Evolutionary conservation across 495 filamentous ascomycete genomes (phyloP), one percentile per base, ranked within the genome.

Genomic region (Rhizodiscina lignyota): DNA sequence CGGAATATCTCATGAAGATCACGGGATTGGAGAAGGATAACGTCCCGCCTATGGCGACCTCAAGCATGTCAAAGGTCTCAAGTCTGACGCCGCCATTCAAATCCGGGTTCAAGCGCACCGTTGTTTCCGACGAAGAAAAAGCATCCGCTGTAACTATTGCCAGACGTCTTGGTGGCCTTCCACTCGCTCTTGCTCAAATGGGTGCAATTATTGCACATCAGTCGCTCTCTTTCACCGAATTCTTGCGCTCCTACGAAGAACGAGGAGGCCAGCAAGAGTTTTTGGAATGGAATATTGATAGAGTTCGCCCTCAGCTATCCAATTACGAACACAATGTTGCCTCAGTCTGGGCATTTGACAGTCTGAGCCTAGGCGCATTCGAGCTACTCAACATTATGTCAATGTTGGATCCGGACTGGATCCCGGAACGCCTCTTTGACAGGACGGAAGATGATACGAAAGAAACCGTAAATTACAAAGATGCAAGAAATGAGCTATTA

Each of bases 321-420:
- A 38, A 31, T 20, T 33, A 38, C 4, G 21, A 23, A 3, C 24
- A 38, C 5, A 30, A 21, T 16, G 10, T 37, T 2, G 24, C 30
- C 0, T 33, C 28, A 20, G 34, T 32, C 1, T n/a, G n/a, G n/a
- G 40, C 40, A 10, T 29, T 42, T 33, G 40, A 42, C 1, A 33
- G 21, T 27, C 18, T 42, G 18, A 22, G 18, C n/a, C n/a, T n/a
- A n/a, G 11, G 22, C 3, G 21, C 27, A 3, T 17, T 20, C 16
- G 15, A 32, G 13, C 38, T 49, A 8, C 21, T 49, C 18, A 34
- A 45, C 18, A 38, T 41, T 19, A 23, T 49, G 3, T 49, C 45
- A 18, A 36, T 49, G 32, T 34, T 49, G n/a, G 45, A 49, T 42
- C 42, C 45, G 15, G 45, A 49, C 32, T 16, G 34, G 3, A 49